Evolutionary conservation across 2,329 filamentous ascomycete genomes (phyloP), one percentile per base, ranked within the genome.

Genomic region (Hypoxylon sp.): DNA sequence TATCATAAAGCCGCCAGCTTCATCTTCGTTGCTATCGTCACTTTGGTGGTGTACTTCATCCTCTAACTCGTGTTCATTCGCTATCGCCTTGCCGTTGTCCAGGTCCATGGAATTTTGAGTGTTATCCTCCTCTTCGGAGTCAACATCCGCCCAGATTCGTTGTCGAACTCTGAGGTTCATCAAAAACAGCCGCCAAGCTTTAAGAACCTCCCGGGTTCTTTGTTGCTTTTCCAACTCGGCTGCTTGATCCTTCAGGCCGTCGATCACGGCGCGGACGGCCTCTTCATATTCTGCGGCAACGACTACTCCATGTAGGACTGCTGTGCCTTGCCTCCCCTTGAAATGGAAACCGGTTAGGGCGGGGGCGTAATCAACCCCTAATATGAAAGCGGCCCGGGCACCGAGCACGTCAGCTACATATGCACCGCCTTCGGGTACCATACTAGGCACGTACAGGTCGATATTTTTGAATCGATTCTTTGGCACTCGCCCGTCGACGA

Each of bases 391-490:
- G 1, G 95, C 95, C 56, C 88, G 87, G 1, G 88, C 84, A 0
- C 92, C 91, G 56, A 91, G 75, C 51, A 86, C 81, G 64, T 85
- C 81, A 5, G 80, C 75, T 25, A 98, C 83, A 78, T 98, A 94
- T 1, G 89, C 86, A 1, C 93, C 95, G 0, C 96, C 95, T 44
- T 82, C 81, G 0, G 96, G 96, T 0, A 98, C 85, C 96, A 99
- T 98, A 69, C 90, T 93, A 0, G 93, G 91, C 10, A 97, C 94
- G 78, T 95, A 98, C 42, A 97, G 88, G 76, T 98, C 96, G 66
- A 98, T 91, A 76, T 99, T 99, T 10, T 94, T 94, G 79, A 94
- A 99, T 17, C 91, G 90, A 77, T 99, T 99, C 81, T 93, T 95
- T 0, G 96, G 95, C 1, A 98, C 87, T 11, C 85, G 84, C 0